Evolutionary conservation across 176 grass and related monocot species (phyloP).

Genomic region (Cymbopogon citratus): DNA sequence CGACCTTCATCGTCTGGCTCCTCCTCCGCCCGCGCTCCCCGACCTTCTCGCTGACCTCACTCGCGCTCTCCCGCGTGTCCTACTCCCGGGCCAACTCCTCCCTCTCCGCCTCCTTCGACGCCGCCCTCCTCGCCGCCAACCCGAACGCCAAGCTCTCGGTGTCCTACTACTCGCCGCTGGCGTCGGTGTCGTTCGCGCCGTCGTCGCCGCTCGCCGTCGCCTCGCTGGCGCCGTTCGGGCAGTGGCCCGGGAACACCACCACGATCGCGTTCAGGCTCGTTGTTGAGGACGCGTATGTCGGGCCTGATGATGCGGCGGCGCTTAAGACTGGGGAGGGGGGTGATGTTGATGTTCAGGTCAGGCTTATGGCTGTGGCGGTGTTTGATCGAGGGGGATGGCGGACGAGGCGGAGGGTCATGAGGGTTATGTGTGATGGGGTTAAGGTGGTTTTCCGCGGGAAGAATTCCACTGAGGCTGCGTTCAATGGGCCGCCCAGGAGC

Average conservation of each 20-base stretch:
- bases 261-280: conserved; percentile 48
- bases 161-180: conserved; percentile 45
- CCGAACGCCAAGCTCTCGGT: conserved; percentile 78
- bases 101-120: conserved; percentile 57
- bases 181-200: conserved; percentile 43
- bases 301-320: conserved; percentile 32
- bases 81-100: conserved; percentile 38
- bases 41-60: conserved; percentile 54
- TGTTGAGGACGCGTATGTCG: conserved; percentile 51
- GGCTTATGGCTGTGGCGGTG: conserved; percentile 49
- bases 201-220: conserved; percentile 44
- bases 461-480: conserved; percentile 40
- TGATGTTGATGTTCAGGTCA: conserved; percentile 46
- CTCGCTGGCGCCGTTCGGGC: conserved; percentile 58
- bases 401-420: conserved; percentile 58
- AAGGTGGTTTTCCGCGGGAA: conserved; percentile 43
- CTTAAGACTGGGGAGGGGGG: conserved; percentile 45
- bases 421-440: conserved; percentile 61
- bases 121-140: conserved; percentile 56
- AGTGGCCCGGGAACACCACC: conserved; percentile 45
- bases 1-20: conserved; percentile 78
- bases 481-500: conserved; percentile 29
- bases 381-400: conserved; percentile 79
- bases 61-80: conserved; percentile 51
- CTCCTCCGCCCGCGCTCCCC: conserved; percentile 76